Base-by-base conservation (phyloP, 2,329 filamentous ascomycete species). In the Epichloe brachyelytri region DNA sequence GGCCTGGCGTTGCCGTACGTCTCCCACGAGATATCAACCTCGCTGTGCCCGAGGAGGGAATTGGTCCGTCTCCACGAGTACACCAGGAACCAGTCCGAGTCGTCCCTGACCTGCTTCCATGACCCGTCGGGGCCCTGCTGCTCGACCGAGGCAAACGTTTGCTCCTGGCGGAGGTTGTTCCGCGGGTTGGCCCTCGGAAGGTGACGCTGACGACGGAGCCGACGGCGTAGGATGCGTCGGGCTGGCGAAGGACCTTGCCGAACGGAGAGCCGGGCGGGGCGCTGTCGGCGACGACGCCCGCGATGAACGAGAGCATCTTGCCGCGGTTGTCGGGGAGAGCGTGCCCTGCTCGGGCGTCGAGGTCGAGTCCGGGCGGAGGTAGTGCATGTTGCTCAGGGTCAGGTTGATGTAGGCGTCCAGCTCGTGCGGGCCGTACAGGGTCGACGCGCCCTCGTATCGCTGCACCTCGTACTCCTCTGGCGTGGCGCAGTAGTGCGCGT, bases 371-470 rank as follows among this genome's bases (percentile, higher is more conserved):
- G 65, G 60, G 6, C 56, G 55, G 69, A 66, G 44, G 71, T 71
- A 50, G 71, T 70, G 59, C 51, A 68, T 51, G 51, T 65, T 77
- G 63, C 85, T 80, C n/a, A 89, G 72, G 0, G 88, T 90, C 43
- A 91, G 74, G 65, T 94, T 90, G 69, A 96, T 86, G 70, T 93
- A 93, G 1, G 89, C 91, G 37, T 85, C 80, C 11, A 96, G 76
- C 0, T 88, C 87, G 65, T 89, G 81, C 2, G 78, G 85, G 0
- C 91, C 91, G 64, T 86, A 93, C 2, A 97, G 79, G 0, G 91
- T 97, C 6, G 86, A 91, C 0, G 88, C 91, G n/a, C 90, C 91
- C 69, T 97, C 91, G 68, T 96, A 96, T 10, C 91, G 83, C 69
- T 96, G 91, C 44, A 93, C 73, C 12, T 71, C 69, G 64, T 93